Evolutionary conservation across 306 rosid species (phyloP).

Genomic region (Gillenia trifoliata): DNA sequence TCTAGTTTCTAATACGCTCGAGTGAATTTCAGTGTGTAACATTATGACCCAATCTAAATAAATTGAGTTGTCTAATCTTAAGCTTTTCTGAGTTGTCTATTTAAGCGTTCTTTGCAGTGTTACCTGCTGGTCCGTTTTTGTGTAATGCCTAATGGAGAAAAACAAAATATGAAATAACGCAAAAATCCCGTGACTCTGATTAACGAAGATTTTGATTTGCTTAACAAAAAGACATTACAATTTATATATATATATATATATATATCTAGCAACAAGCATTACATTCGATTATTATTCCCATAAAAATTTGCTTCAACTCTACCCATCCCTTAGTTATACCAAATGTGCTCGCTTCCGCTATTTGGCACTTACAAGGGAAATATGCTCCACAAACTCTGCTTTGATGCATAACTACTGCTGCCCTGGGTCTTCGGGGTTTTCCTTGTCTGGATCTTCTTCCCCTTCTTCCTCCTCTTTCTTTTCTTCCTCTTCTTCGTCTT

Average conservation of each 20-base stretch:
- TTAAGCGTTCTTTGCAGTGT: background rate
- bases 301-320: background rate
- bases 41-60: slow-evolving; percentile 16
- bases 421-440: slow-evolving; percentile 30
- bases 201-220: background rate
- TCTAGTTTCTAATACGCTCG: slow-evolving; percentile 13
- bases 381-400: background rate
- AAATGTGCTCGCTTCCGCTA: background rate
- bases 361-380: background rate
- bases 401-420: slow-evolving; percentile 10
- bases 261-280: background rate
- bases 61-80: slow-evolving; percentile 4
- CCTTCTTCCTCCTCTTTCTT: slow-evolving; percentile 36
- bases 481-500: slow-evolving; percentile 51
- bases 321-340: background rate
- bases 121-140: too few relatives aligned
- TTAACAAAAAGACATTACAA: background rate
- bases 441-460: slow-evolving; percentile 34
- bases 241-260: too few relatives aligned
- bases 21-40: slow-evolving; percentile 18
- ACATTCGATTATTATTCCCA: background rate
- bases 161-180: too few relatives aligned
- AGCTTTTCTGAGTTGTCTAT: background rate
- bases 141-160: too few relatives aligned
- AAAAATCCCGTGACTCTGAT: background rate